phyloP scores from a whole-genome alignment of 805 yeast genomes.

The Wickerhamomyces sydowiorum region DNA sequence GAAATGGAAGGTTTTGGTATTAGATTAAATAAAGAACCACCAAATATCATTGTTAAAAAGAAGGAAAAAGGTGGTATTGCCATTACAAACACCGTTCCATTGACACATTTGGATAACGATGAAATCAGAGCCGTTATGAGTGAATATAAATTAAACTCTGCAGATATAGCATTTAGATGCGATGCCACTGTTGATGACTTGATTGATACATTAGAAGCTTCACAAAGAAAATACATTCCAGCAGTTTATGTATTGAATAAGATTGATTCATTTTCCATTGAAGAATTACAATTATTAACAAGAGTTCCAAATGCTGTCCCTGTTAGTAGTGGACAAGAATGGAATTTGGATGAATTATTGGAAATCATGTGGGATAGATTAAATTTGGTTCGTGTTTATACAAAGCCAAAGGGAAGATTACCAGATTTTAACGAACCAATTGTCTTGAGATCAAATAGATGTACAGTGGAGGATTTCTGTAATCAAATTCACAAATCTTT shows the following conservation, averaged over 20 bases:
- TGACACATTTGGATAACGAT: slow-evolving; percentile 87
- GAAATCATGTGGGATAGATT: slow-evolving; percentile 95
- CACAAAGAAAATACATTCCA: slow-evolving; percentile 89
- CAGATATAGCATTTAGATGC: slow-evolving; percentile 93
- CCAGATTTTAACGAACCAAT: slow-evolving; percentile 97
- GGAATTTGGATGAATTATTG: slow-evolving; percentile 94
- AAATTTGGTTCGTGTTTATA: slow-evolving; percentile 89
- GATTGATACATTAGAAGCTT: slow-evolving; percentile 89
- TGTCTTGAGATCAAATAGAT: slow-evolving; percentile 74
- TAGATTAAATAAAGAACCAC: slow-evolving; percentile 85
- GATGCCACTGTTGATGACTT: slow-evolving; percentile 97
- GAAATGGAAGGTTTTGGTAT: slow-evolving; percentile 98
- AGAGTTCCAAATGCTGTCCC: slow-evolving; percentile 97
- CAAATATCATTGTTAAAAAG: slow-evolving; percentile 85
- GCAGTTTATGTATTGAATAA: slow-evolving; percentile 93
- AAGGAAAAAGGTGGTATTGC: slow-evolving; percentile 96
- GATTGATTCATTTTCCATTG: slow-evolving; percentile 90
- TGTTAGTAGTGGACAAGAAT: slow-evolving; percentile 89
- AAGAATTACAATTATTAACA: slow-evolving; percentile 85
- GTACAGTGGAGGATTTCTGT: slow-evolving; percentile 93
- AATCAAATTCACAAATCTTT: slow-evolving; percentile 91
- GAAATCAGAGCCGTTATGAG: slow-evolving; percentile 94
- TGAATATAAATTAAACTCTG: slow-evolving; percentile 92
- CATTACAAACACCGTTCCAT: slow-evolving; percentile 87
- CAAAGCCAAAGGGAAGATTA: slow-evolving; percentile 90